Evolutionary conservation across 371 early-diverging fungal species (phyloP).

Genomic region (Batrachochytrium dendrobatidis): DNA sequence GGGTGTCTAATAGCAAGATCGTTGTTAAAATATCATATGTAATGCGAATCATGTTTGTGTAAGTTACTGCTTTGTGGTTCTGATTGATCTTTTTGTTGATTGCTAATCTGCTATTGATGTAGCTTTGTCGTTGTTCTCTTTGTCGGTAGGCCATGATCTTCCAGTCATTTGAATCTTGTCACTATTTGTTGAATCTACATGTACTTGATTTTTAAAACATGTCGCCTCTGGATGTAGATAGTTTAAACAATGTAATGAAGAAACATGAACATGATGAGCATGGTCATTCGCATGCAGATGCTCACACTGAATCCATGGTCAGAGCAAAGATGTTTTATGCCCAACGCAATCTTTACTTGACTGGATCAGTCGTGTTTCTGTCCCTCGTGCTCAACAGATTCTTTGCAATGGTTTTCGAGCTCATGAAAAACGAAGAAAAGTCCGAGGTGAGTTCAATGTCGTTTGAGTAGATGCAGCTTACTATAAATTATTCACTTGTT

Average conservation of each 20-base stretch:
- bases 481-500: neutral
- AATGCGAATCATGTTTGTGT: slow-evolving; percentile 11
- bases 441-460: slow-evolving; percentile 36
- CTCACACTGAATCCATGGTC: too few relatives aligned
- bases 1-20: slow-evolving; percentile 8
- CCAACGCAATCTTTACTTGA: slow-evolving; percentile 85
- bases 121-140: too few relatives aligned
- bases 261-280: slow-evolving; percentile 16
- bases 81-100: too few relatives aligned
- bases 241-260: neutral
- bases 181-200: slow-evolving; percentile 17
- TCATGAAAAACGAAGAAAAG: slow-evolving; percentile 62
- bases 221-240: neutral
- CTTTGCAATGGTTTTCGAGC: slow-evolving; percentile 59
- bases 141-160: too few relatives aligned
- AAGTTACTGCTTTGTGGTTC: too few relatives aligned
- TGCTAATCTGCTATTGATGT: too few relatives aligned
- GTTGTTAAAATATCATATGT: slow-evolving; percentile 5
- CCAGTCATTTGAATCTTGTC: too few relatives aligned
- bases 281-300: slow-evolving; percentile 54
- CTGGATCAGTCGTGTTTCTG: slow-evolving; percentile 81
- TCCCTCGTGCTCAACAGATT: slow-evolving; percentile 77
- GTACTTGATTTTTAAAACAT: neutral
- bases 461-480: too few relatives aligned
- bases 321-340: slow-evolving; percentile 77